These are phyloP conservation scores for Mrakia frigida DNA, from an alignment of 768 basidiomycete genomes.

Conservation along the genomic window DNA sequence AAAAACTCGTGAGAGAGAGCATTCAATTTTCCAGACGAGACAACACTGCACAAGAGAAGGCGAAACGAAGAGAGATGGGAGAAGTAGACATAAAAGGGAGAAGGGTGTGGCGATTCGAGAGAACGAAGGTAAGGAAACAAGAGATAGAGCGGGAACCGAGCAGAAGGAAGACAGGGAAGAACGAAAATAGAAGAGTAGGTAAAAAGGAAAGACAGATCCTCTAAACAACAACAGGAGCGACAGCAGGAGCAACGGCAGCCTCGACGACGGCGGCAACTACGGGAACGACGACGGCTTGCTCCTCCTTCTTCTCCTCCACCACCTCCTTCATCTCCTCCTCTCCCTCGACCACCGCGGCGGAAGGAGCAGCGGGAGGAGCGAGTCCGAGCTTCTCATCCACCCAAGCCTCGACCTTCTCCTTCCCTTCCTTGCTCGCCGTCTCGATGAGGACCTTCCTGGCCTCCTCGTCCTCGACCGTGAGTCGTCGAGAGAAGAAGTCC, in stretches of 20 bases:
- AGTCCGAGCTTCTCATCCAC: constrained; percentile 21
- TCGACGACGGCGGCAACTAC: neutral
- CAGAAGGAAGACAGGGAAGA: too few species aligned
- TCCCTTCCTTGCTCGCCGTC: neutral
- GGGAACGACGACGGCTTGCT: neutral
- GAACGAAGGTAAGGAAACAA: too few species aligned
- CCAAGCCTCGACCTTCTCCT: constrained; percentile 27
- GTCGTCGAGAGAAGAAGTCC: constrained; percentile 36
- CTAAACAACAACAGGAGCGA: neutral
- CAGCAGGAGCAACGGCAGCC: neutral
- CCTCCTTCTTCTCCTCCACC: neutral
- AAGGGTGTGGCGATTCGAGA: neutral
- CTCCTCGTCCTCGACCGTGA: constrained; percentile 14
- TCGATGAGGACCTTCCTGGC: neutral
- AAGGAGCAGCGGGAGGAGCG: neutral
- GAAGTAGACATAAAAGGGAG: neutral
- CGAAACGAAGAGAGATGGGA: neutral
- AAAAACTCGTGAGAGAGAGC: neutral
- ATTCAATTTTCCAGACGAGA: neutral
- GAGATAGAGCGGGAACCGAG: too few species aligned
- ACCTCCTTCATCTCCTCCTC: neutral
- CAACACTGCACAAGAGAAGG: neutral
- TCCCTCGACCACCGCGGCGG: neutral
- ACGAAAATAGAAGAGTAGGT: neutral
- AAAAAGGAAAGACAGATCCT: neutral